Conservation (phyloP, 106 monocot species). For the Platanthera zijinensis region DNA sequence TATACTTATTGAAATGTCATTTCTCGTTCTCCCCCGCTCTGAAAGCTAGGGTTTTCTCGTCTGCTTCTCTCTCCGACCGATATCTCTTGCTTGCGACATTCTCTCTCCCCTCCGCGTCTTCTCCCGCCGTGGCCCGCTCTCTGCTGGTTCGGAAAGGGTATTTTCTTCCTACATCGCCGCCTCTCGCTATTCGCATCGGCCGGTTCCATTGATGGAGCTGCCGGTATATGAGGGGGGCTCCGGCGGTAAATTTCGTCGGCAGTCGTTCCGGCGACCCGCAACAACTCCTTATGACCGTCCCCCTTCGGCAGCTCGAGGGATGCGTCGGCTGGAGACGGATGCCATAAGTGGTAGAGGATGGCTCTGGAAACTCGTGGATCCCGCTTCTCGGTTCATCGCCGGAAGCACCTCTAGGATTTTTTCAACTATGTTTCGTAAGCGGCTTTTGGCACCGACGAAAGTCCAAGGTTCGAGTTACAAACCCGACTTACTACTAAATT, state of each 20-base stretch:
- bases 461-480: too few relatives aligned
- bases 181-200: too few relatives aligned
- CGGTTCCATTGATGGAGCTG: conserved; percentile 4
- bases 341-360: conserved; percentile 19
- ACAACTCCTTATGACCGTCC: conserved; percentile 46
- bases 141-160: too few relatives aligned
- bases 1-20: too few relatives aligned
- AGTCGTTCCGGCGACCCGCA: conserved; percentile 14
- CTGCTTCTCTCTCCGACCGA: too few relatives aligned
- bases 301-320: conserved; percentile 13
- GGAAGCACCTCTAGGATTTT: conserved; percentile 37
- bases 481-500: too few relatives aligned
- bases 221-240: conserved; percentile 32
- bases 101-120: too few relatives aligned
- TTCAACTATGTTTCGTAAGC: conserved; percentile 44
- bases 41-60: too few relatives aligned
- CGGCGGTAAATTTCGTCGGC: conserved; percentile 35
- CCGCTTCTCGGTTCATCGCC: conserved; percentile 40
- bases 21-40: too few relatives aligned
- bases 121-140: too few relatives aligned
- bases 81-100: too few relatives aligned
- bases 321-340: background rate
- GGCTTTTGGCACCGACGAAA: conserved; percentile 15
- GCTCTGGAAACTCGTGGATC: conserved; percentile 50
- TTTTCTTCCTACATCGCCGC: too few relatives aligned